These are phyloP conservation scores for Pythium rhizo-oryzae DNA, from an alignment of 352 stramenopile genomes.

Conservation along the genomic window DNA sequence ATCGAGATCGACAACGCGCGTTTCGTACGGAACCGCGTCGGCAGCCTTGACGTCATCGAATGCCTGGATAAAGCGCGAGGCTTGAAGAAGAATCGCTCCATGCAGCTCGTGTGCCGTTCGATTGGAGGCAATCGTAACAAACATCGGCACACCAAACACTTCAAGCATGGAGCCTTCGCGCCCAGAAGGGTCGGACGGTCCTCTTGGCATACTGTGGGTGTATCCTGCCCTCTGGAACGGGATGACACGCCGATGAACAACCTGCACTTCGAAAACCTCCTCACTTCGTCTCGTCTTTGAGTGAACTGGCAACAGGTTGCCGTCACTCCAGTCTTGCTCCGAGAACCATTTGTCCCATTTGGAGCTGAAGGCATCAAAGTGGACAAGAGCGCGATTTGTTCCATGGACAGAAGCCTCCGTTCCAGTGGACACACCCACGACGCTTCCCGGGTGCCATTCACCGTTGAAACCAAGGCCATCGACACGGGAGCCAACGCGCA, in stretches of 20 bases:
- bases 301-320: constrained; percentile 51
- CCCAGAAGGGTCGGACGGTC: not conserved
- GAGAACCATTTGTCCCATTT: constrained; percentile 83
- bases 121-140: constrained; percentile 76
- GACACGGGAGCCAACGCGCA: constrained; percentile 59
- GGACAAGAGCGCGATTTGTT: constrained; percentile 38
- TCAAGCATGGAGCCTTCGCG: constrained; percentile 30
- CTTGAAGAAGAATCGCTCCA: constrained; percentile 64
- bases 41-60: constrained; percentile 14
- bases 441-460: constrained; percentile 63
- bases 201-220: constrained; percentile 2
- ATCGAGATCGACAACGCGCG: constrained; percentile 64
- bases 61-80: constrained; percentile 50
- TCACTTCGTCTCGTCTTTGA: constrained; percentile 40
- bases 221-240: constrained; percentile 18
- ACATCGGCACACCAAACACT: constrained; percentile 69
- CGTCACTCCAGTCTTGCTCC: constrained; percentile 51
- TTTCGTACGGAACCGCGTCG: constrained; percentile 46
- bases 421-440: constrained; percentile 45
- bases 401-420: constrained; percentile 4
- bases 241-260: constrained; percentile 58
- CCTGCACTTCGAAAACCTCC: constrained; percentile 81
- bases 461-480: constrained; percentile 56
- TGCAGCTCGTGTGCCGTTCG: constrained; percentile 70
- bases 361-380: constrained; percentile 71